Evolutionary conservation across 106 monocot species (phyloP).

Genomic region (Acorus calamus): DNA sequence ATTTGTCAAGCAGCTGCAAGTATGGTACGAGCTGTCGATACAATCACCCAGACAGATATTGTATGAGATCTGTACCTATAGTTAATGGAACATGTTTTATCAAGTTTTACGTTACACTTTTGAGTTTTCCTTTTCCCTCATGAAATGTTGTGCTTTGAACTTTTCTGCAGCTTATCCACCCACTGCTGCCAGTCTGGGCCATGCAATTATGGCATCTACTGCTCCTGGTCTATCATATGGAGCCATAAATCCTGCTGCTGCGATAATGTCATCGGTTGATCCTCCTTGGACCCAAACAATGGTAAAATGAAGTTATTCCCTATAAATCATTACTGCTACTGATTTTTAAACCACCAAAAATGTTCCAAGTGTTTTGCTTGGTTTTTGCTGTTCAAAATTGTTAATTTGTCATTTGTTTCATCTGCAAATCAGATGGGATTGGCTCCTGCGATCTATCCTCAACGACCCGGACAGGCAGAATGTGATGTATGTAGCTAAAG

Average conservation of each 20-base stretch:
- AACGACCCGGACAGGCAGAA: conserved; percentile 78
- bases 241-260: conserved; percentile 38
- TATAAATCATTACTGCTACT: not conserved
- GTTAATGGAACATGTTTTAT: not conserved
- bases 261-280: conserved; percentile 43
- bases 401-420: not conserved
- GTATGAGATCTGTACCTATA: conserved; percentile 23
- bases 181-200: conserved; percentile 16
- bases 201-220: conserved; percentile 25
- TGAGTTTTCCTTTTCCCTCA: not conserved
- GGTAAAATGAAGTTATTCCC: conserved; percentile 16
- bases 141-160: conserved; percentile 1
- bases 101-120: not conserved
- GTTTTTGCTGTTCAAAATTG: not conserved
- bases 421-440: conserved; percentile 29
- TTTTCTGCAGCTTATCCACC: conserved; percentile 39
- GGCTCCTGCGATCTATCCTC: conserved; percentile 43
- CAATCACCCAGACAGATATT: conserved; percentile 76
- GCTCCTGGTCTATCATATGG: conserved; percentile 26
- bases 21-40: conserved; percentile 75
- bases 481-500: conserved; percentile 65
- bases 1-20: conserved; percentile 62
- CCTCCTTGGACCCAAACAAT: conserved; percentile 30
- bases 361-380: not conserved
- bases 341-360: too few relatives aligned